Percentiles rank a stretch among this genome's conserved stretches.
Evolutionary conservation across 1,284 basidiomycete genomes (phyloP).

Genomic region (Microbotryomycetes sp.): DNA sequence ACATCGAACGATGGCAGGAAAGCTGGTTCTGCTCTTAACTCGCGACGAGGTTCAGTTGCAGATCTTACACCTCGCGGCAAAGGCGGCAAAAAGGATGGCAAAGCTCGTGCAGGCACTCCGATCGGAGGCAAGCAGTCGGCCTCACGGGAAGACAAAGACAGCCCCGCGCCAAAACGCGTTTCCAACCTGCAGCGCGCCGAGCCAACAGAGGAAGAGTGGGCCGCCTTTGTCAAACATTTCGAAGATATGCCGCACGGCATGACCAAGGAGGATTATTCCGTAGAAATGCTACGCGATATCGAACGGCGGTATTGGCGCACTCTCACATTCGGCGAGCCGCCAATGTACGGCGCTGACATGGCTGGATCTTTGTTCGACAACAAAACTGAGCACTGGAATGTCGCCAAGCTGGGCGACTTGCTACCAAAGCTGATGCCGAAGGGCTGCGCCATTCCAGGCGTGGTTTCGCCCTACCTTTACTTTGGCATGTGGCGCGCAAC

Average conservation of each 20-base stretch:
- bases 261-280: constrained; percentile 60
- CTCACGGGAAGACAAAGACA: constrained; percentile 48
- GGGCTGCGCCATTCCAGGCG: constrained; percentile 63
- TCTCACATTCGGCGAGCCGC: constrained; percentile 77
- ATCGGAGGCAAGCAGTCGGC: not conserved
- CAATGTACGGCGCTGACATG: constrained; percentile 94
- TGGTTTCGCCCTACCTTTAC: constrained; percentile 96
- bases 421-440: constrained; percentile 71
- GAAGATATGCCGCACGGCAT: constrained; percentile 30
- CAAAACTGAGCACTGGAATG: constrained; percentile 80
- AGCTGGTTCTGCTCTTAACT: not conserved
- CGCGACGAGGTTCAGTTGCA: not conserved
- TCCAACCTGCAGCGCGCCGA: constrained; percentile 17
- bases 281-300: constrained; percentile 75
- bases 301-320: constrained; percentile 91
- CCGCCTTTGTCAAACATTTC: constrained; percentile 24
- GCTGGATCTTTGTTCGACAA: constrained; percentile 74
- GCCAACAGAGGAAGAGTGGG: constrained; percentile 30
- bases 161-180: constrained; percentile 40
- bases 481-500: constrained; percentile 99
- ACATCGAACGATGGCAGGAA: not conserved
- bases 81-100: constrained; percentile 1
- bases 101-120: not conserved
- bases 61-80: constrained; percentile 32
- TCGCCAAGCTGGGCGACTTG: constrained; percentile 78